Conservation (phyloP, 176 grass and related monocot genomes). For the Lolium rigidum region DNA sequence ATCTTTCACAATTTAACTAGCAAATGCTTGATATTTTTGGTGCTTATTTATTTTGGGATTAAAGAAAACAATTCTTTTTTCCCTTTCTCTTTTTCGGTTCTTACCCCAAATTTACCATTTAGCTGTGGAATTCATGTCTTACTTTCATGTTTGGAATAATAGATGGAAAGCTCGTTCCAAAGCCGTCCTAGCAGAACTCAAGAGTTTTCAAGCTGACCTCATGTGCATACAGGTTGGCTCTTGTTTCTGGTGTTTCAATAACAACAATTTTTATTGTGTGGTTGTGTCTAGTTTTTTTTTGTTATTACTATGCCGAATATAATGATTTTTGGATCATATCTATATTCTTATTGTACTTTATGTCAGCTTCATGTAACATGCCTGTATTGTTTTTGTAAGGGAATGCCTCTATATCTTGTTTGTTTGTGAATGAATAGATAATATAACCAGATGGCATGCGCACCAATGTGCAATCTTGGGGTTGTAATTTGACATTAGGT, state of each 20-base stretch:
- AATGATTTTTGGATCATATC: neutral
- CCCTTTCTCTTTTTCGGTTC: neutral
- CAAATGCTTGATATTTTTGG: neutral
- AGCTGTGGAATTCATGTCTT: constrained; percentile 21
- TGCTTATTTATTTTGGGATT: neutral
- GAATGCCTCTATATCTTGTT: constrained; percentile 3
- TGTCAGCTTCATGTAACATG: neutral
- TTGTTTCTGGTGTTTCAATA: constrained; percentile 6
- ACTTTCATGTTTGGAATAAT: constrained; percentile 39
- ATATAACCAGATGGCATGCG: neutral
- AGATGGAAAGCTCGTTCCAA: constrained; percentile 97
- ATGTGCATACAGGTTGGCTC: constrained; percentile 82
- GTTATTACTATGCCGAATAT: neutral
- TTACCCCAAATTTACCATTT: constrained; percentile 6
- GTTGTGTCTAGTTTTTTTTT: constrained; percentile 24
- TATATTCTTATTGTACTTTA: constrained; percentile 28
- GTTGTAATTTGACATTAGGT: neutral
- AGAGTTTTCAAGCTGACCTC: constrained; percentile 82
- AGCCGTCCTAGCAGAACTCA: constrained; percentile 70
- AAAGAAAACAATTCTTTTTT: neutral
- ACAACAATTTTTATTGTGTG: constrained; percentile 6
- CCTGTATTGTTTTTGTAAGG: neutral
- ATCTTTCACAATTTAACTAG: constrained; percentile 2
- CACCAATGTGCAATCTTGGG: neutral
- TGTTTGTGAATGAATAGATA: constrained; percentile 14